Evolutionary conservation across 257 asterid species (phyloP).

Genomic region (Henckelia pumila): DNA sequence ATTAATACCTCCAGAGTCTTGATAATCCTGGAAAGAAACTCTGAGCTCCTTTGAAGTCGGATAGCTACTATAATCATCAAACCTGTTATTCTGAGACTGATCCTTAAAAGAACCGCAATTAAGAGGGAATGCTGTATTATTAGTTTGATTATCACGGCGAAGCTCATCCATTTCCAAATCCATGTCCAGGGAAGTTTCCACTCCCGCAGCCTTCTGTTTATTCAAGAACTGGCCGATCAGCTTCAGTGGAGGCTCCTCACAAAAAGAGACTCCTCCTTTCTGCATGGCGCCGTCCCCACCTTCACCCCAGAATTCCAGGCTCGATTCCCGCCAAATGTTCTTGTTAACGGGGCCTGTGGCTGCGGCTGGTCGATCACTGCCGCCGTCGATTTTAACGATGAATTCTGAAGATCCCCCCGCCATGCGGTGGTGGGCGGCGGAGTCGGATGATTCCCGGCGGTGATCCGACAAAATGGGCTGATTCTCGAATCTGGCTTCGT

Average conservation of each 20-base stretch:
- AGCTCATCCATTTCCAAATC: conserved; percentile 70
- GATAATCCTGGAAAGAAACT: conserved; percentile 31
- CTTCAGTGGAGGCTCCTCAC: conserved; percentile 58
- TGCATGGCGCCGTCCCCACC: conserved; percentile 24
- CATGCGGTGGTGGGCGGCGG: conserved; percentile 17
- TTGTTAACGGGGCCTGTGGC: not conserved
- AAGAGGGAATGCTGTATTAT: not conserved
- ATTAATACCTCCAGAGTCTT: conserved; percentile 6
- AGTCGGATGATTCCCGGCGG: conserved; percentile 25
- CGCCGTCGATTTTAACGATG: conserved; percentile 54
- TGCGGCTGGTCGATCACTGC: conserved; percentile 16
- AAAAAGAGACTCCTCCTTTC: conserved; percentile 10
- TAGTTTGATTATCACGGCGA: conserved; percentile 19
- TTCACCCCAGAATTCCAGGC: conserved; percentile 48
- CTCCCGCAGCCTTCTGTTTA: conserved; percentile 56
- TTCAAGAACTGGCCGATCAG: conserved; percentile 59
- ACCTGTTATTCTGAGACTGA: conserved; percentile 3
- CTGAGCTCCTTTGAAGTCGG: conserved; percentile 37
- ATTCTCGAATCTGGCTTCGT: conserved; percentile 38
- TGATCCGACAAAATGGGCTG: conserved; percentile 48
- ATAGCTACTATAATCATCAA: conserved; percentile 8
- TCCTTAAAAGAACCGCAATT: conserved; percentile 12
- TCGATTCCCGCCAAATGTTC: conserved; percentile 33
- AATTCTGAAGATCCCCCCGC: conserved; percentile 39
- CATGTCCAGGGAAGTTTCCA: conserved; percentile 55